These are phyloP conservation scores for thale cress (Arabidopsis thaliana) DNA, from an alignment of 345 rosid species.

Conservation along the genomic window DNA sequence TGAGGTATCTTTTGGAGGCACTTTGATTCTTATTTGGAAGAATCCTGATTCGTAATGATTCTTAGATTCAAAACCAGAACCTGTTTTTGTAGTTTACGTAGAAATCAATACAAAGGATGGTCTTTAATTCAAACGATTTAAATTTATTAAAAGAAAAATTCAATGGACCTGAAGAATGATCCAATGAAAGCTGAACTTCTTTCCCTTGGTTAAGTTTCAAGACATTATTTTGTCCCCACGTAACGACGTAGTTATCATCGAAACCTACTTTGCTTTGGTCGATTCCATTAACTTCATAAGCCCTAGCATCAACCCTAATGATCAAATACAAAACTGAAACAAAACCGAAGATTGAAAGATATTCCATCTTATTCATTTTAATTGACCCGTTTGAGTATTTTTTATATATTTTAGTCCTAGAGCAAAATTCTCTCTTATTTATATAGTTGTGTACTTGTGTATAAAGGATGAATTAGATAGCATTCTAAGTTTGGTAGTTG, in stretches of 20 bases:
- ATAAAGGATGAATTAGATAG: too few relatives aligned
- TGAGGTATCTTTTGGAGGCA: slow-evolving; percentile 55
- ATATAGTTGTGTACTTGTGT: too few relatives aligned
- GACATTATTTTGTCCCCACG: slow-evolving; percentile 32
- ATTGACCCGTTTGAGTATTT: not conserved
- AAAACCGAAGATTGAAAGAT: not conserved
- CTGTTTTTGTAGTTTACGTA: too few relatives aligned
- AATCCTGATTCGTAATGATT: slow-evolving; percentile 55
- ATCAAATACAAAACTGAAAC: not conserved
- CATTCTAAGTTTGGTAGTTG: too few relatives aligned
- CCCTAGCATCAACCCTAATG: not conserved
- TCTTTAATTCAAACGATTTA: too few relatives aligned
- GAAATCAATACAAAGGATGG: too few relatives aligned
- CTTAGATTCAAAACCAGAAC: slow-evolving; percentile 52
- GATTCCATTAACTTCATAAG: not conserved
- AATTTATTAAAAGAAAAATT: too few relatives aligned
- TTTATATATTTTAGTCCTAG: not conserved
- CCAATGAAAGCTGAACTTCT: slow-evolving; percentile 30
- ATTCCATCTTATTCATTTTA: not conserved
- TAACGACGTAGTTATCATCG: slow-evolving; percentile 26
- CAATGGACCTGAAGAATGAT: not conserved
- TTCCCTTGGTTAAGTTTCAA: slow-evolving; percentile 33
- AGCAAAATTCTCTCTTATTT: not conserved
- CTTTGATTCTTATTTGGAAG: slow-evolving; percentile 54
- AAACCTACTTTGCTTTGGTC: not conserved